phyloP scores from a whole-genome alignment of 495 filamentous ascomycete species.

The Tirmania nivea region DNA sequence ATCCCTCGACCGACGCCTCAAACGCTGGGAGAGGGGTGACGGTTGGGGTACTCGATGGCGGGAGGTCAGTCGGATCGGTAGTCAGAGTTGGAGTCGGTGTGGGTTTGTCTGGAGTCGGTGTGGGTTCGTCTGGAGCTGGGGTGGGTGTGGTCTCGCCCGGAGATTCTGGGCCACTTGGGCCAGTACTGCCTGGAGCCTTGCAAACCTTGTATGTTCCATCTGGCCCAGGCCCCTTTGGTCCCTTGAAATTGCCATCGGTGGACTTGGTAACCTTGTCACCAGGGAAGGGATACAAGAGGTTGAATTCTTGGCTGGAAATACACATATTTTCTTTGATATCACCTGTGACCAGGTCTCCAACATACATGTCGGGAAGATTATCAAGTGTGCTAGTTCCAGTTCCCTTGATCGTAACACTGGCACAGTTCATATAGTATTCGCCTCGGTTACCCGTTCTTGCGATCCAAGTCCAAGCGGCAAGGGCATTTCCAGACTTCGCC shows the following conservation, averaged over 20 bases:
- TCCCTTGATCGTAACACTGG: conserved; percentile 25
- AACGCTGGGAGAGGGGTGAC: too few relatives aligned
- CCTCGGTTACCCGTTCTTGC: conserved; percentile 26
- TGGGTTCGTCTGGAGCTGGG: too few relatives aligned
- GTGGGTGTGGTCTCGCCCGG: too few relatives aligned
- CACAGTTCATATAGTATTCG: conserved; percentile 36
- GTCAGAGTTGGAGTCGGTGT: too few relatives aligned
- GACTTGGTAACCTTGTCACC: conserved; percentile 6
- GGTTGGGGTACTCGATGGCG: too few relatives aligned
- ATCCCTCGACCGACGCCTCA: too few relatives aligned
- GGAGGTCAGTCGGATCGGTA: too few relatives aligned
- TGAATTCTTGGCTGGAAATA: conserved; percentile 7
- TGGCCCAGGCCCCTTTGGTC: background rate
- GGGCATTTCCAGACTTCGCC: conserved; percentile 22
- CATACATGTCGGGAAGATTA: conserved; percentile 28
- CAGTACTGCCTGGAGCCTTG: background rate
- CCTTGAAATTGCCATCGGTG: background rate
- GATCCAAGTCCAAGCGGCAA: conserved; percentile 25
- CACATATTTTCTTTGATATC: conserved; percentile 11
- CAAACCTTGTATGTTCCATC: background rate
- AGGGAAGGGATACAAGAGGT: conserved; percentile 9
- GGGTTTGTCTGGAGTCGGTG: too few relatives aligned
- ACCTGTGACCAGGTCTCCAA: conserved; percentile 28
- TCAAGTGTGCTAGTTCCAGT: conserved; percentile 14
- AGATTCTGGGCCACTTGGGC: background rate